A percentile compares a stretch with the other conserved stretches of the same genome.
These are phyloP conservation scores for Kazachstania taianensis DNA, from an alignment of 805 yeast species.

Conservation along the genomic window DNA sequence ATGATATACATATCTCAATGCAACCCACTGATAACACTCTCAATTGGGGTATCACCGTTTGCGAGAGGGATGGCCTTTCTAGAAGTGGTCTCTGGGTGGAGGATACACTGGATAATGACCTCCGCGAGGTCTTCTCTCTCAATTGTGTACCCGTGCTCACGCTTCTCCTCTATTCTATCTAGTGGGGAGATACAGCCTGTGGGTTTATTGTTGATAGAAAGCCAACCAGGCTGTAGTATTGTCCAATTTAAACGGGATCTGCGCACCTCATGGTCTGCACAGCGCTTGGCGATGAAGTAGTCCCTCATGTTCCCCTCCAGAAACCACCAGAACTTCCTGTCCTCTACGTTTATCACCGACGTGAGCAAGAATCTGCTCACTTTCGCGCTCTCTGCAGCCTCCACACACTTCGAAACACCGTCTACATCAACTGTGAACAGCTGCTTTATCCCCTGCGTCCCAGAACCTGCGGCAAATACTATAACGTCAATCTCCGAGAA, in stretches of 20 bases:
- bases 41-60: conserved; percentile 32
- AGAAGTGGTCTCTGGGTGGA: conserved; percentile 28
- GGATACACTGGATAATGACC: conserved; percentile 32
- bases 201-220: conserved; percentile 15
- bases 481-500: conserved; percentile 43
- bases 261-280: conserved; percentile 42
- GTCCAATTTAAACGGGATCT: conserved; percentile 40
- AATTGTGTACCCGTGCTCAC: conserved; percentile 19
- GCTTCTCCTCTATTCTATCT: conserved; percentile 9
- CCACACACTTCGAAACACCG: conserved; percentile 47
- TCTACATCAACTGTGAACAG: conserved; percentile 47
- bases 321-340: conserved; percentile 36
- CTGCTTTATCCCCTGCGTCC: conserved; percentile 39
- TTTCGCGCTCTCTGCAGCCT: conserved; percentile 38
- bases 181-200: conserved; percentile 34
- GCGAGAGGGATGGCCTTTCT: conserved; percentile 29
- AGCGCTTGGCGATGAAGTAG: conserved; percentile 51
- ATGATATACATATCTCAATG: not conserved
- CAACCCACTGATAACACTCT: conserved; percentile 8
- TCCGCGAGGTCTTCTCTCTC: conserved; percentile 48
- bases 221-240: conserved; percentile 43
- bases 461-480: conserved; percentile 53
- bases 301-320: conserved; percentile 28
- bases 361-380: conserved; percentile 40
- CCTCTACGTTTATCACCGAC: conserved; percentile 44